These are phyloP conservation scores for Cocos nucifera DNA, from an alignment of 176 grass and related monocot species.

Conservation along the genomic window DNA sequence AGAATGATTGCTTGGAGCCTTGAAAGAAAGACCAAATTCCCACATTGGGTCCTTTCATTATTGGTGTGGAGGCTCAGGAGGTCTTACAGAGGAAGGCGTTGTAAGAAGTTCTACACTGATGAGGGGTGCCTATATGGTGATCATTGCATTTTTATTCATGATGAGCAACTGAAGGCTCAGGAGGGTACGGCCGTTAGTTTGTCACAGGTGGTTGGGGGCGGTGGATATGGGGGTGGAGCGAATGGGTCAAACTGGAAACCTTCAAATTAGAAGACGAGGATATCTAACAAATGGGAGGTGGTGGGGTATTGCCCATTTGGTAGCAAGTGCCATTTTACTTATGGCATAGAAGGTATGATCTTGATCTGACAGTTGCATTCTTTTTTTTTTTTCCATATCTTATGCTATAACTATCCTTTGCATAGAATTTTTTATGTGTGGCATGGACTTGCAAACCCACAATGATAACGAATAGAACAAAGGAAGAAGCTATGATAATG, in stretches of 20 bases:
- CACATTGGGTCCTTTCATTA: conserved; percentile 41
- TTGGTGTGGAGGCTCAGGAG: conserved; percentile 23
- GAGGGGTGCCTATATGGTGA: conserved; percentile 82
- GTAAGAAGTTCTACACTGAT: no score
- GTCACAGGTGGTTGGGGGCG: conserved; percentile 46
- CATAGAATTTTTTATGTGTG: no score
- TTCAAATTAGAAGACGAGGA: conserved; percentile 96
- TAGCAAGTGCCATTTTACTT: conserved; percentile 85
- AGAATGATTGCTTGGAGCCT: conserved; percentile 41
- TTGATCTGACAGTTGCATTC: not conserved
- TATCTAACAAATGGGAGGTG: conserved; percentile 99
- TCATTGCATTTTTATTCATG: conserved; percentile 74
- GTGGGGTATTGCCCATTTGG: conserved; percentile 94
- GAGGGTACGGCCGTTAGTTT: conserved; percentile 85
- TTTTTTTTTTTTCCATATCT: no score
- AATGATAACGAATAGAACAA: no score
- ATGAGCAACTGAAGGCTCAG: conserved; percentile 82
- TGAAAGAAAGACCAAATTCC: conserved; percentile 63
- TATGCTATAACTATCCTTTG: no score
- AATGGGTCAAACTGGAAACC: conserved; percentile 49
- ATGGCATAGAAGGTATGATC: conserved; percentile 63
- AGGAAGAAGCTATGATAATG: no score
- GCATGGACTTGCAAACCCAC: no score
- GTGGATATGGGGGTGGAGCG: conserved; percentile 12
- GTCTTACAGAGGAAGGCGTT: no score